phyloP scores from a whole-genome alignment of 306 rosid genomes.

The Castanopsis chinensis region DNA sequence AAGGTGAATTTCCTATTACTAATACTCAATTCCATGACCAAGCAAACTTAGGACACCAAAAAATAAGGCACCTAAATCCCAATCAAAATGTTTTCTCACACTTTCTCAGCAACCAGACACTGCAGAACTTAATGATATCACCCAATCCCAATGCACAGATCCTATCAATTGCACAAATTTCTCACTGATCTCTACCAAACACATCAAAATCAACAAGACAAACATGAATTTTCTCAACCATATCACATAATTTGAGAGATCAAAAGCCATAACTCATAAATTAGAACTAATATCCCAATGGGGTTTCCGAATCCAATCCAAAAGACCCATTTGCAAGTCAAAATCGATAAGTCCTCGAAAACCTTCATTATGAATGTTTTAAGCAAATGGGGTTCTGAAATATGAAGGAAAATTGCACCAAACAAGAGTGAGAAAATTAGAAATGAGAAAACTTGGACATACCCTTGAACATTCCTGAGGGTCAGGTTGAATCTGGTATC shows the following conservation, averaged over 20 bases:
- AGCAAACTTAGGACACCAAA: background rate
- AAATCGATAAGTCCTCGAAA: conserved; percentile 3
- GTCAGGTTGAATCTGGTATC: conserved; percentile 92
- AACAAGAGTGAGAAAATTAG: background rate
- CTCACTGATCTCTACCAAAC: conserved; percentile 8
- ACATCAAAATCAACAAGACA: conserved; percentile 20
- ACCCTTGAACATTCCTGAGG: conserved; percentile 94
- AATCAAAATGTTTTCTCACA: conserved; percentile 13
- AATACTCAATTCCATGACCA: background rate
- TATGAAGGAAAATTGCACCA: conserved; percentile 19
- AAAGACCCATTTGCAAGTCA: conserved; percentile 12
- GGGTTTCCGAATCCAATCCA: conserved; percentile 14
- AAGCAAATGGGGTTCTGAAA: conserved; percentile 18
- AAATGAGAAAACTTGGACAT: conserved; percentile 15
- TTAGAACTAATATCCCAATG: background rate
- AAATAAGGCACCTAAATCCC: background rate
- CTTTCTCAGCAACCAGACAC: conserved; percentile 29
- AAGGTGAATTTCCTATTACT: background rate
- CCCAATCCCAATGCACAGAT: conserved; percentile 20
- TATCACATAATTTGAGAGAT: conserved; percentile 14
- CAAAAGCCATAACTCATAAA: conserved; percentile 17
- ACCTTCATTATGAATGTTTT: background rate
- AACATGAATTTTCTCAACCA: conserved; percentile 8
- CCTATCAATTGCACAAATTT: conserved; percentile 21
- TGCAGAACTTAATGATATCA: conserved; percentile 2